Conservation (phyloP, 306 rosid genomes). For the Ochetophila trinervis region DNA sequence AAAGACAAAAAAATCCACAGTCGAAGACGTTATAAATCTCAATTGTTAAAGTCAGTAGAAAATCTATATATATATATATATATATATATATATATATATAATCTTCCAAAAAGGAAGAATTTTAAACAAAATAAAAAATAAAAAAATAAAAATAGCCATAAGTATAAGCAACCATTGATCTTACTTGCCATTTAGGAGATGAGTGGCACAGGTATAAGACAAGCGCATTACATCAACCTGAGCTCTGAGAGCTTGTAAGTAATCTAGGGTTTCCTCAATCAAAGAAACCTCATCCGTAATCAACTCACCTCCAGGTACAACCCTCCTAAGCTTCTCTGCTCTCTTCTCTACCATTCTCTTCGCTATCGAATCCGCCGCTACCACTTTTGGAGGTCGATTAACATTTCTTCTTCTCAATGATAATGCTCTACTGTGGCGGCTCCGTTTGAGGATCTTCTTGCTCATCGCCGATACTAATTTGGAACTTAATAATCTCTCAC, state of each 20-base stretch:
- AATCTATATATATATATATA: too few relatives aligned
- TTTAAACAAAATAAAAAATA: background rate
- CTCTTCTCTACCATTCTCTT: slow-evolving; percentile 52
- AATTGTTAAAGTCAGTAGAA: too few relatives aligned
- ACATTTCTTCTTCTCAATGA: slow-evolving; percentile 10
- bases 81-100: slow-evolving; percentile 14
- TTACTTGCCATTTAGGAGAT: slow-evolving; percentile 28
- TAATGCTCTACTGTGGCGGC: slow-evolving; percentile 25
- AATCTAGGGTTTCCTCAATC: slow-evolving; percentile 90
- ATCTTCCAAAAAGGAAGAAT: slow-evolving; percentile 25
- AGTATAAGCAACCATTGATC: background rate
- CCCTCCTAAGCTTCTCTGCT: slow-evolving; percentile 45
- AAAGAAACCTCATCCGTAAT: slow-evolving; percentile 54
- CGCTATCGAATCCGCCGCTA: slow-evolving; percentile 24
- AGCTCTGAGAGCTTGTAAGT: slow-evolving; percentile 52
- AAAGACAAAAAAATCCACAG: too few relatives aligned
- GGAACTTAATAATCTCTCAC: too few relatives aligned
- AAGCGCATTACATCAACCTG: slow-evolving; percentile 83
- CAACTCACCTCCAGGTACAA: slow-evolving; percentile 72
- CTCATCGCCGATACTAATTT: too few relatives aligned
- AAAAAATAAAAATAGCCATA: slow-evolving; percentile 6
- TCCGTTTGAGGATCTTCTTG: slow-evolving; percentile 40
- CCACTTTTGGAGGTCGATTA: background rate
- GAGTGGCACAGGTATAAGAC: slow-evolving; percentile 40
- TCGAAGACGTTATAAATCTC: too few relatives aligned